Evolutionary conservation across 495 filamentous ascomycete species (phyloP).

Genomic region (Neurospora terricola): DNA sequence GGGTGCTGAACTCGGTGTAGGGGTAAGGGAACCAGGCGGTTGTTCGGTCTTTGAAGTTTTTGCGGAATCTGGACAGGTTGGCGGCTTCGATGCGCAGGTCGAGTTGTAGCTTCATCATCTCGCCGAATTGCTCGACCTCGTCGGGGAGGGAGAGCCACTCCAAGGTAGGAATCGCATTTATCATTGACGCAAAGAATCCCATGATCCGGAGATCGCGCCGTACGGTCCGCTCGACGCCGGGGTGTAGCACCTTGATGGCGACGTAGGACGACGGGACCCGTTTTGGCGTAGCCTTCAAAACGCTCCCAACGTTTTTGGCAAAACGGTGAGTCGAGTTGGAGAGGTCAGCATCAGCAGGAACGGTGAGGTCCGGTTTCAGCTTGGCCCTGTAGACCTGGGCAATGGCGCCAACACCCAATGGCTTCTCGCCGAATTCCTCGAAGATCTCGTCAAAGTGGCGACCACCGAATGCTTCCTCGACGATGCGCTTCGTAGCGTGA

Average conservation of each 20-base stretch:
- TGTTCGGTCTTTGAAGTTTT: constrained; percentile 78
- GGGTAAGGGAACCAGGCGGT: constrained; percentile 96
- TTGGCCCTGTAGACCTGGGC: constrained; percentile 97
- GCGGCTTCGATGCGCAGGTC: constrained; percentile 92
- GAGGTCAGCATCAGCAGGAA: constrained; percentile 48
- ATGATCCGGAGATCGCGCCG: constrained; percentile 87
- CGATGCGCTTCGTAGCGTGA: constrained; percentile 64
- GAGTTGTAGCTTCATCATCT: constrained; percentile 97
- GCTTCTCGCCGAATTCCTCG: constrained; percentile 86
- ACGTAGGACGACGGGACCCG: constrained; percentile 88
- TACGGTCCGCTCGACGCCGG: constrained; percentile 79
- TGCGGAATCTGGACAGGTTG: constrained; percentile 80
- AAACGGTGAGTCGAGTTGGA: constrained; percentile 47
- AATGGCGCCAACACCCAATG: constrained; percentile 90
- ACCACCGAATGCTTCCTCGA: constrained; percentile 72
- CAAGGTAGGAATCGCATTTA: constrained; percentile 87
- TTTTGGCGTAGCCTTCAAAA: constrained; percentile 76
- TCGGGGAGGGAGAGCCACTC: constrained; percentile 96
- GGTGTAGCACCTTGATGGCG: constrained; percentile 93
- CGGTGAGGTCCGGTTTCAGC: constrained; percentile 68
- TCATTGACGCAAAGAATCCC: constrained; percentile 75
- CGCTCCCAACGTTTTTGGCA: constrained; percentile 64
- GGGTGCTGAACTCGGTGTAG: constrained; percentile 80
- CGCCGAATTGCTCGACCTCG: constrained; percentile 86
- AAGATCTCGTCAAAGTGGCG: constrained; percentile 83